phyloP scores from a whole-genome alignment of 2,329 filamentous ascomycete species.

The Xylaria sp. region DNA sequence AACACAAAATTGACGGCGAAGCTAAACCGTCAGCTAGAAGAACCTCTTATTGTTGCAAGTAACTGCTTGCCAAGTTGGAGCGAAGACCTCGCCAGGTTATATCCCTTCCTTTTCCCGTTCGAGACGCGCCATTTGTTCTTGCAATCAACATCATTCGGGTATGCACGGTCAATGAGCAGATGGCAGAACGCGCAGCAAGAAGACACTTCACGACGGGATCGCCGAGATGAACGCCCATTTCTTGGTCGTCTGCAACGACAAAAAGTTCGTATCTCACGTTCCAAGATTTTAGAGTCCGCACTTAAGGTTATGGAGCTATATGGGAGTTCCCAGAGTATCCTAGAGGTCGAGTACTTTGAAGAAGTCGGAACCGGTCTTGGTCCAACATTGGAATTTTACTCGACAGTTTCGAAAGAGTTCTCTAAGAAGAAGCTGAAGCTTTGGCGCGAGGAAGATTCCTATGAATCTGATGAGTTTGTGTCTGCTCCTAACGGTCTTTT shows the following conservation, averaged over 20 bases:
- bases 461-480: constrained; percentile 79
- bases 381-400: constrained; percentile 97
- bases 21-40: constrained; percentile 94
- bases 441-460: constrained; percentile 90
- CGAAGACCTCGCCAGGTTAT: constrained; percentile 90
- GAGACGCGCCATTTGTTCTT: constrained; percentile 97
- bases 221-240: constrained; percentile 90
- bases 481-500: constrained; percentile 88
- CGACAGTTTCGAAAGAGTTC: constrained; percentile 95
- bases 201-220: constrained; percentile 82
- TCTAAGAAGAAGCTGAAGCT: constrained; percentile 96
- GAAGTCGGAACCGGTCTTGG: constrained; percentile 97
- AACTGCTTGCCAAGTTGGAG: constrained; percentile 96
- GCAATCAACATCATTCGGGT: constrained; percentile 97
- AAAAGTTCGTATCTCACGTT: constrained; percentile 95
- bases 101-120: constrained; percentile 97
- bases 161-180: constrained; percentile 94
- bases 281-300: constrained; percentile 95
- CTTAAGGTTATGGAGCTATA: constrained; percentile 99
- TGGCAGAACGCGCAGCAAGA: constrained; percentile 93
- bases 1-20: constrained; percentile 99
- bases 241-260: constrained; percentile 91
- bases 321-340: constrained; percentile 91
- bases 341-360: constrained; percentile 98
- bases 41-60: constrained; percentile 95